Conservation (phyloP, 139 green algal species). For the Choricystis sp. region DNA sequence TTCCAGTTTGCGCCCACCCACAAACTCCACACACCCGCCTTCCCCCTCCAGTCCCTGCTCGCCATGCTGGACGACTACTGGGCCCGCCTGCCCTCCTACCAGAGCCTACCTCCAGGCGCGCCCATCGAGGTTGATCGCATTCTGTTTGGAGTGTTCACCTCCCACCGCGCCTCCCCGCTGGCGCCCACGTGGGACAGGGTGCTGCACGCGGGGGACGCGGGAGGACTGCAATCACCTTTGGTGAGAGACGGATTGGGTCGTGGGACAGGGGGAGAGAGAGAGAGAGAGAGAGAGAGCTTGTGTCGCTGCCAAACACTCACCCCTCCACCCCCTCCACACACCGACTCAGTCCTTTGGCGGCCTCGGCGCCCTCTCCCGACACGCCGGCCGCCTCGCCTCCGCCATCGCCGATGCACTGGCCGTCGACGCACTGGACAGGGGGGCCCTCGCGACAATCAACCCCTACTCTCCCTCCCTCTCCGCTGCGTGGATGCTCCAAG, state of each 20-base stretch:
- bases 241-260: too few relatives aligned
- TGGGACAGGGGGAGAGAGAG: not conserved
- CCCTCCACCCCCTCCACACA: slow-evolving; percentile 5
- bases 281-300: not conserved
- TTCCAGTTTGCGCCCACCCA: slow-evolving; percentile 50
- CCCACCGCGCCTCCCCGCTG: slow-evolving; percentile 73
- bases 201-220: slow-evolving; percentile 52
- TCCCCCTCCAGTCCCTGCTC: slow-evolving; percentile 49
- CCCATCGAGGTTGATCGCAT: slow-evolving; percentile 57
- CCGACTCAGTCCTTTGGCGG: slow-evolving; percentile 84
- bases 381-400: slow-evolving; percentile 44
- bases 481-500: slow-evolving; percentile 73
- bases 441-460: slow-evolving; percentile 12
- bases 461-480: slow-evolving; percentile 45
- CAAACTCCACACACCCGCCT: too few relatives aligned
- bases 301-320: not conserved
- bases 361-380: slow-evolving; percentile 65
- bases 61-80: slow-evolving; percentile 87
- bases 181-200: slow-evolving; percentile 59
- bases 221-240: too few relatives aligned
- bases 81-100: slow-evolving; percentile 76
- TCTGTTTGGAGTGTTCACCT: slow-evolving; percentile 93
- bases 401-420: slow-evolving; percentile 37
- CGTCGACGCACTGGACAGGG: slow-evolving; percentile 22
- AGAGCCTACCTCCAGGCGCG: slow-evolving; percentile 50